phyloP scores from a whole-genome alignment of 192 early-diverging fungal genomes.

The Paraglomus brasilianum region DNA sequence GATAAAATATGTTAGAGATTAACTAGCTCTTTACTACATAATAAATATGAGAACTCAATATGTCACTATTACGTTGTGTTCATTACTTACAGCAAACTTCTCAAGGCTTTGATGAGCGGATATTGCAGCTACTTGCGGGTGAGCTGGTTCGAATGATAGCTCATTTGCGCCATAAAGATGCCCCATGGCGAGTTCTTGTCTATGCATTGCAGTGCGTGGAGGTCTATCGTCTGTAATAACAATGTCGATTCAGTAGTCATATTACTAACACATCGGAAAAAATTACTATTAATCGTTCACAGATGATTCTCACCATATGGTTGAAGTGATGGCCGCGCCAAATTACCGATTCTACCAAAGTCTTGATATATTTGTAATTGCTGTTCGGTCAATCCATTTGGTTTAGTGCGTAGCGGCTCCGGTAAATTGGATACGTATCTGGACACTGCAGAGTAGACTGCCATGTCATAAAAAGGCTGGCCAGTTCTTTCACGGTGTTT shows the following conservation, averaged over 20 bases:
- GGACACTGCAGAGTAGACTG: slow-evolving; percentile 67
- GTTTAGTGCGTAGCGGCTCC: slow-evolving; percentile 81
- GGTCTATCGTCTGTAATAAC: slow-evolving; percentile 23
- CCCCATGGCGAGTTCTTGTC: slow-evolving; percentile 17
- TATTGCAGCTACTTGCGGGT: slow-evolving; percentile 35
- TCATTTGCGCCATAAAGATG: slow-evolving; percentile 17
- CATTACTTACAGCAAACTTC: slow-evolving; percentile 44
- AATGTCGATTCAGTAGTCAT: too few species aligned
- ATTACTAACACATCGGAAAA: background rate
- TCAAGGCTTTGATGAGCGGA: slow-evolving; percentile 58
- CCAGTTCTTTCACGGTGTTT: slow-evolving; percentile 87
- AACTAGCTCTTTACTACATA: background rate
- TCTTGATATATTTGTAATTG: slow-evolving; percentile 89
- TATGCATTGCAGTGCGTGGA: background rate
- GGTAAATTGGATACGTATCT: slow-evolving; percentile 85
- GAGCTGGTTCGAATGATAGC: slow-evolving; percentile 21
- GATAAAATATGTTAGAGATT: slow-evolving; percentile 32
- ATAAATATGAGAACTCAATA: background rate
- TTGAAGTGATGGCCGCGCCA: slow-evolving; percentile 44
- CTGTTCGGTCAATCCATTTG: slow-evolving; percentile 71
- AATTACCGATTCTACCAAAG: slow-evolving; percentile 64
- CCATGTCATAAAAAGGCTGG: slow-evolving; percentile 90
- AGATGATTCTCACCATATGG: slow-evolving; percentile 33
- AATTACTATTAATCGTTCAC: slow-evolving; percentile 18
- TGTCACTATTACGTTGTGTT: background rate